Percentiles rank a stretch among this genome's conserved stretches.
Evolutionary conservation across 106 monocot genomes (phyloP).

Genomic region (Iris macrosiphon): DNA sequence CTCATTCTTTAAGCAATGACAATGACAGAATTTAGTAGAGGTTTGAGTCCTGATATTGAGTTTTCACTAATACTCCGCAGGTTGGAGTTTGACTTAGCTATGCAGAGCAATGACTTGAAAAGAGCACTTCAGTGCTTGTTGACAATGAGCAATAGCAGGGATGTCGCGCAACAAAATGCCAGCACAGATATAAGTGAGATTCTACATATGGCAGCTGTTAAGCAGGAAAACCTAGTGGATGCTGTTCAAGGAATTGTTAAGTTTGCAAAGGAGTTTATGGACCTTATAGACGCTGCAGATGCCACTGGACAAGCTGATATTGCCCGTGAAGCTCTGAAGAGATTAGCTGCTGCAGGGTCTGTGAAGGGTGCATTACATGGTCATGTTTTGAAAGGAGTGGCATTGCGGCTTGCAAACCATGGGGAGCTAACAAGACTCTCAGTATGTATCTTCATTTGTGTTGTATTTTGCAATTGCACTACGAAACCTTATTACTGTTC

Average conservation of each 20-base stretch:
- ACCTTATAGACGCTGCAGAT: slow-evolving; percentile 97
- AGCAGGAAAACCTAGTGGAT: slow-evolving; percentile 92
- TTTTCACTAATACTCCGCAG: slow-evolving; percentile 24
- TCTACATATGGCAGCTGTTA: slow-evolving; percentile 76
- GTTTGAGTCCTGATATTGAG: background rate
- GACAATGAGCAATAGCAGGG: slow-evolving; percentile 96
- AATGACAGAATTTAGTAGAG: background rate
- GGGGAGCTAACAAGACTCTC: slow-evolving; percentile 92
- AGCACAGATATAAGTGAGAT: slow-evolving; percentile 72
- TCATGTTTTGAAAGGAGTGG: slow-evolving; percentile 79
- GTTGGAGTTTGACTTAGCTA: slow-evolving; percentile 98
- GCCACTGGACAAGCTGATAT: slow-evolving; percentile 93
- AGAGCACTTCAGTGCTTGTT: slow-evolving; percentile 94
- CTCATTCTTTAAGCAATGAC: too few species aligned
- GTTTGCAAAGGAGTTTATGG: slow-evolving; percentile 92
- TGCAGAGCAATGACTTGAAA: slow-evolving; percentile 95
- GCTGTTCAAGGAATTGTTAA: slow-evolving; percentile 93
- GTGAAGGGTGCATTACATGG: slow-evolving; percentile 89
- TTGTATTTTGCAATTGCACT: too few species aligned
- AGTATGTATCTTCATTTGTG: slow-evolving; percentile 35
- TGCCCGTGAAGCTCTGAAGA: slow-evolving; percentile 92
- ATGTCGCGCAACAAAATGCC: slow-evolving; percentile 69
- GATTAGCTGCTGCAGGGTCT: slow-evolving; percentile 91
- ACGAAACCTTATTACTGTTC: too few species aligned
- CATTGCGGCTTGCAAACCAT: slow-evolving; percentile 92